Evolutionary conservation across 495 filamentous ascomycete species (phyloP), one percentile per base, ranked within the genome.

Genomic region (Hypoxylon crocopeplum): DNA sequence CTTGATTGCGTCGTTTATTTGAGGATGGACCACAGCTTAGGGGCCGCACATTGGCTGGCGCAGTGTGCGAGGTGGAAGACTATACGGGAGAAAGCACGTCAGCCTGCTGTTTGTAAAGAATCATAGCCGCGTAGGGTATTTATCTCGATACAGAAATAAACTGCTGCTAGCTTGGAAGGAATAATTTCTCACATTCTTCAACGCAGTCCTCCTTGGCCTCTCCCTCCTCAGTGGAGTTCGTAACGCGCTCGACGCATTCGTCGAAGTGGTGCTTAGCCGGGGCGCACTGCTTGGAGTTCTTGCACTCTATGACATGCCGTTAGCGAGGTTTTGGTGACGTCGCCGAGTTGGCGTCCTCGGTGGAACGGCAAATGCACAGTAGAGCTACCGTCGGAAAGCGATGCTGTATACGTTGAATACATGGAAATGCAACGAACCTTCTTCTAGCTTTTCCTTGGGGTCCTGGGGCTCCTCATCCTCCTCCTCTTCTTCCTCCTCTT

Each of bases 51-150:
- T 71, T 86, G 75, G 67, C 82, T 87, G 49, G 92, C 91, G 79
- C 94, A 98, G 82, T 98, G 94, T 62, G 88, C 84, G 67, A 98
- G 88, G 78, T 98, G 94, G 87, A 98, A 98, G 85, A 97, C 94
- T 98, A 56, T 27, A 29, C 10, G 21, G 38, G 27, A 30, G 39
- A 48, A n/a, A 45, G 20, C 6, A 12, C 56, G 38, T 64, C 62
- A 67, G 51, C 42, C 66, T 46, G 27, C 21, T 25, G 7, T 38
- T n/a, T n/a, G 49, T 13, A 34, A 10, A 58, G 22, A 41, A 8
- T 4, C 6, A 11, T n/a, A 49, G 22, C 8, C 6, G 34, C 5
- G 15, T 49, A n/a, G n/a, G 3, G 3, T 3, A 41, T 36, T 27
- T 17, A 53, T 51, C 7, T 44, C 29, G 37, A 12, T 16, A 25